phyloP scores from a whole-genome alignment of 345 rosid genomes.

The Syzygium jambos region DNA sequence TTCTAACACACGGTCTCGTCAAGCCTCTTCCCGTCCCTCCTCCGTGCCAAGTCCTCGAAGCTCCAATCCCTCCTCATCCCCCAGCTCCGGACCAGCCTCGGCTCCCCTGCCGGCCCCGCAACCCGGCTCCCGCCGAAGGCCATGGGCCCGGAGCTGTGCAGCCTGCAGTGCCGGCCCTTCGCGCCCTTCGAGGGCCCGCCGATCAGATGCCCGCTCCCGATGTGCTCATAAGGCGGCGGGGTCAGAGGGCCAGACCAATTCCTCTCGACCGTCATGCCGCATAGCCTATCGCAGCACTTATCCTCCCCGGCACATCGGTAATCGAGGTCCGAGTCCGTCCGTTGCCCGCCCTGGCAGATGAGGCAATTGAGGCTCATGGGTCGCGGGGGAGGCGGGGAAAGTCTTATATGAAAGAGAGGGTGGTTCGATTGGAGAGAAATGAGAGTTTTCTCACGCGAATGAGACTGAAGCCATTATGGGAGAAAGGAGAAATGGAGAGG shows the following conservation, averaged over 20 bases:
- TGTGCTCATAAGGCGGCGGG: not conserved
- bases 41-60: not conserved
- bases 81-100: conserved; percentile 3
- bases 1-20: not conserved
- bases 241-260: not conserved
- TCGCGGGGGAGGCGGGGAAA: not conserved
- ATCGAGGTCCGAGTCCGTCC: not conserved
- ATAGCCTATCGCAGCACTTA: not conserved
- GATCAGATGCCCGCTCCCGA: not conserved
- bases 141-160: not conserved
- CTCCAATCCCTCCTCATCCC: conserved; percentile 12
- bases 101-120: not conserved
- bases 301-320: not conserved
- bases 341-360: not conserved
- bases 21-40: not conserved
- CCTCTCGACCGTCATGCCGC: not conserved
- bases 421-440: not conserved
- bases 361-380: conserved; percentile 6
- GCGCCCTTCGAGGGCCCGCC: not conserved
- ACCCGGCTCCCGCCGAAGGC: not conserved
- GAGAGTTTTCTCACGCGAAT: not conserved
- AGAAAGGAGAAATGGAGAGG: not conserved
- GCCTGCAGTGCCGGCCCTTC: not conserved
- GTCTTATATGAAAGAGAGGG: not conserved
- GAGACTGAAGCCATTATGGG: not conserved